These are phyloP conservation scores for Erodium moschatum DNA, from an alignment of 441 rosid genomes.

Conservation along the genomic window DNA sequence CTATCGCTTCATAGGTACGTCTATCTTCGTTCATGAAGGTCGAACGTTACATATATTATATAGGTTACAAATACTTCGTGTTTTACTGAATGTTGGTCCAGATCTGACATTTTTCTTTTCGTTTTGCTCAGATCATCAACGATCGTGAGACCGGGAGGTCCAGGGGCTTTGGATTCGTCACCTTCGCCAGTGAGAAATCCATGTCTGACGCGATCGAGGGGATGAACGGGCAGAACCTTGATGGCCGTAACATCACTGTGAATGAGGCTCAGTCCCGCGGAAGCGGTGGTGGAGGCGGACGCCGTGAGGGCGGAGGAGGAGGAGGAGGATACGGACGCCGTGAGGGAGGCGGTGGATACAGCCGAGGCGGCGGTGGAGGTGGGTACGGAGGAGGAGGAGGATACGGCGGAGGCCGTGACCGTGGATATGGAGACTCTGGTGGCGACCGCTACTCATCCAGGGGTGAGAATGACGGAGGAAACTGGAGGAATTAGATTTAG, in stretches of 20 bases:
- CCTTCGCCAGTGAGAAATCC: not conserved
- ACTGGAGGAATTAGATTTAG: not conserved
- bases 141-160: not conserved
- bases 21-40: not conserved
- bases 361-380: not conserved
- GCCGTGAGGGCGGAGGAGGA: not conserved
- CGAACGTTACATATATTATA: not conserved
- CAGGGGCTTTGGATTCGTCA: not conserved
- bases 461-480: not conserved
- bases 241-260: not conserved
- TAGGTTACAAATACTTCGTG: not conserved
- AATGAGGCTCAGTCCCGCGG: not conserved
- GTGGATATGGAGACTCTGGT: not conserved
- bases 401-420: too few relatives aligned
- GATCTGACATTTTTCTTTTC: not conserved
- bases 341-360: not conserved
- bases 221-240: not conserved
- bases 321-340: not conserved
- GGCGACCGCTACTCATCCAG: not conserved
- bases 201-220: constrained; percentile 3
- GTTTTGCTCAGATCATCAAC: not conserved
- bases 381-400: too few relatives aligned
- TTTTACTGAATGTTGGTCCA: not conserved
- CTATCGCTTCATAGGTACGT: not conserved
- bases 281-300: not conserved